phyloP scores from a whole-genome alignment of 371 early-diverging fungal genomes.

The Mucor indicus region DNA sequence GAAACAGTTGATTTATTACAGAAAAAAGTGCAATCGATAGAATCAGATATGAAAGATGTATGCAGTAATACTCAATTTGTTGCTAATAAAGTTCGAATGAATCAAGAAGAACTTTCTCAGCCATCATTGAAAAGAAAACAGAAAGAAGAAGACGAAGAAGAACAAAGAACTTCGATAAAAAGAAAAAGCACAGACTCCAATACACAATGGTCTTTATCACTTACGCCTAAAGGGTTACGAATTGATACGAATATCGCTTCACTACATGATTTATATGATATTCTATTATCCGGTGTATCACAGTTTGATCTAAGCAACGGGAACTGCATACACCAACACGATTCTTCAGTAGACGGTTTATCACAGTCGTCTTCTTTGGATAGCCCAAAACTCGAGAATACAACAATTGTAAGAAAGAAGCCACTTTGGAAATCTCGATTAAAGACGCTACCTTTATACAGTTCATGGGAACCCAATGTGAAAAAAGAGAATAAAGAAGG shows the following conservation, averaged over 20 bases:
- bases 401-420: constrained; percentile 29
- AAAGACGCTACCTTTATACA: constrained; percentile 44
- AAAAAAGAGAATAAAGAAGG: not conserved
- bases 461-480: constrained; percentile 36
- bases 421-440: constrained; percentile 35
- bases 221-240: constrained; percentile 36
- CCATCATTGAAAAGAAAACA: not conserved
- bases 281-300: constrained; percentile 35
- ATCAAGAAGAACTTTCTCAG: not conserved
- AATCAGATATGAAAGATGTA: constrained; percentile 26
- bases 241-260: constrained; percentile 46
- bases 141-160: not conserved
- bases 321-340: not conserved
- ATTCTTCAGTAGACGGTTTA: constrained; percentile 3
- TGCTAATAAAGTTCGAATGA: constrained; percentile 24
- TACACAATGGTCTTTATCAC: constrained; percentile 39
- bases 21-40: constrained; percentile 32
- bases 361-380: constrained; percentile 19
- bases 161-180: not conserved
- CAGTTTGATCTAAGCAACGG: constrained; percentile 15
- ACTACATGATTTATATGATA: constrained; percentile 37
- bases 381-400: constrained; percentile 5
- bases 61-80: constrained; percentile 32
- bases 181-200: not conserved
- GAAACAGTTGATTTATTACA: constrained; percentile 37